Evolutionary conservation across 2,329 filamentous ascomycete species (phyloP).

Genomic region (Penicillium sp.): DNA sequence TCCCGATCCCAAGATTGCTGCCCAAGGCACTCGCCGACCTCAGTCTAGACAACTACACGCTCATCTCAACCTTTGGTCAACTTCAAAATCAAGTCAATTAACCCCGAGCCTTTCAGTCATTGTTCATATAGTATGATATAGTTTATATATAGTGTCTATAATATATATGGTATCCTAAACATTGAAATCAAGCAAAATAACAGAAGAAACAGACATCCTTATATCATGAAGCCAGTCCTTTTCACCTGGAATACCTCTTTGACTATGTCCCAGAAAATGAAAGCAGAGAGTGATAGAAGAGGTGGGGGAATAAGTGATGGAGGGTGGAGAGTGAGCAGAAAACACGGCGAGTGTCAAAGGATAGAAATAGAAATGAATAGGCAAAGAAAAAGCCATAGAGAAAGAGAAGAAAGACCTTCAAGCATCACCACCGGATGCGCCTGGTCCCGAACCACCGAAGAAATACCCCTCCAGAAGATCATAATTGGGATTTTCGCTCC

Average conservation of each 20-base stretch:
- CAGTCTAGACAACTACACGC: neutral
- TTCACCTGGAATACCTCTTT: conserved; percentile 7
- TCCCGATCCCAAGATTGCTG: conserved; percentile 13
- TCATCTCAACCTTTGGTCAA: neutral
- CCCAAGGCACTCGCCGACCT: conserved; percentile 17
- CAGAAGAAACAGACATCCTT: neutral
- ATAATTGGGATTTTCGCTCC: conserved; percentile 46
- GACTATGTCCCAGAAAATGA: conserved; percentile 5
- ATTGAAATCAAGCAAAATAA: conserved; percentile 1
- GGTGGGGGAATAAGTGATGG: neutral
- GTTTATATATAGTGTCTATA: conserved; percentile 7
- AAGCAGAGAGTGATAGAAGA: conserved; percentile 4
- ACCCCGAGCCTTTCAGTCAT: neutral
- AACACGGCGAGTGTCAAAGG: neutral
- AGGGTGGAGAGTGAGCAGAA: neutral
- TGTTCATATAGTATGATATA: neutral
- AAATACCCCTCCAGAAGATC: conserved; percentile 55
- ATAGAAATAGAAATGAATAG: neutral
- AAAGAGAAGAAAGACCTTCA: conserved; percentile 1
- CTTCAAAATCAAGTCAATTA: neutral
- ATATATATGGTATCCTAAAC: conserved; percentile 16
- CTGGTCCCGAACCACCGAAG: conserved; percentile 45
- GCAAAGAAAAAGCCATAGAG: conserved; percentile 4
- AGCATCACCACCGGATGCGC: conserved; percentile 22
- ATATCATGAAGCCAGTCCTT: conserved; percentile 6